Evolutionary conservation across 2,329 filamentous ascomycete genomes (phyloP), one percentile per base, ranked within the genome.

Genomic region (Fusarium sp.): DNA sequence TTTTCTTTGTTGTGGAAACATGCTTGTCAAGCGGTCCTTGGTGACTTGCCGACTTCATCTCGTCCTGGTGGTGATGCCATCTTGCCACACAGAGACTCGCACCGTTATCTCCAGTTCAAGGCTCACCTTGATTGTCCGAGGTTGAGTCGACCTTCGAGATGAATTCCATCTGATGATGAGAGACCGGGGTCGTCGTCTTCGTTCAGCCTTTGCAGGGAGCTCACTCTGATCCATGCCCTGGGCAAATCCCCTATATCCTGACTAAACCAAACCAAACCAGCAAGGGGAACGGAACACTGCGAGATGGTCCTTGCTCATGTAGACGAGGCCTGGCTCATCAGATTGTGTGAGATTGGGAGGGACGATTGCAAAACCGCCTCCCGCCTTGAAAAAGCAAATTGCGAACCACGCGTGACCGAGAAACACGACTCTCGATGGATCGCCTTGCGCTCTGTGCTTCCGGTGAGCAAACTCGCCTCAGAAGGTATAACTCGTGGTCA

Each of bases 391-490:
- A 32, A 74, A 69, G 63, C 69, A 77, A 77, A 71, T 73, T 77
- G 69, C 58, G 67, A 76, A 65, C 65, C 67, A 63, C 74, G 73
- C 72, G 69, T 78, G 73, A 78, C 66, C 56, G 33, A 38, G 35
- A 38, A 38, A 37, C 25, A 66, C 25, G 45, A 37, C 61, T 54
- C 40, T 65, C 61, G 52, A 57, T 60, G 54, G 59, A 58, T 67
- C 61, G 63, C 38, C 50, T 37, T 65, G 64, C 64, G 70, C 67
- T 60, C 27, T 52, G 59, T 72, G 63, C 71, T 74, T 74, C 56
- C 47, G 50, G 62, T 45, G 20, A 58, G 35, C 59, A 62, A 30
- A 56, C 47, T 52, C 47, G 47, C 47, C 47, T 52, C 8, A 10
- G 25, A 15, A 27, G 25, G 47, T 52, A 52, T 52, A 52, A 52